Evolutionary conservation across 352 stramenopile genomes (phyloP).

Genomic region (Phytophthora tentaculata): DNA sequence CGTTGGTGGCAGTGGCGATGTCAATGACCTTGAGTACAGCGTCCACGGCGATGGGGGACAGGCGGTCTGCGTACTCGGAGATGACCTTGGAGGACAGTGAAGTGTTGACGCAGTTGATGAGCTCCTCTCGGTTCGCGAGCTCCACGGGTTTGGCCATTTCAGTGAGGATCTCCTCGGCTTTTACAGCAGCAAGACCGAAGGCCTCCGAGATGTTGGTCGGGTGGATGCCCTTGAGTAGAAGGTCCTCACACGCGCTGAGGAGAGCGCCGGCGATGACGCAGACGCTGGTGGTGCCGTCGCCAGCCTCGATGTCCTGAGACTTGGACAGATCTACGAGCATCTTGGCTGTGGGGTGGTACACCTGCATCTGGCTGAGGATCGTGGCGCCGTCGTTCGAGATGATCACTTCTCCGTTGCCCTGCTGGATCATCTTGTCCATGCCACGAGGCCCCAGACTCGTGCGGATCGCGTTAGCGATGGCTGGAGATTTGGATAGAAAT

Average conservation of each 20-base stretch:
- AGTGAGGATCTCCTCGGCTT: constrained; percentile 91
- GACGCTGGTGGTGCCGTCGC: constrained; percentile 97
- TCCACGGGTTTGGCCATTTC: constrained; percentile 93
- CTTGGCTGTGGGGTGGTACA: constrained; percentile 99
- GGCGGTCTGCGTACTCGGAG: constrained; percentile 96
- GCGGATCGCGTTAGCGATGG: constrained; percentile 97
- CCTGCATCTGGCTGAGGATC: constrained; percentile 98
- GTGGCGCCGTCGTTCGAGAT: constrained; percentile 99
- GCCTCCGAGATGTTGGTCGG: constrained; percentile 97
- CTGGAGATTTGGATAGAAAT: constrained; percentile 40
- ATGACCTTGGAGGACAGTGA: constrained; percentile 98
- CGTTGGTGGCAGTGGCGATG: constrained; percentile 92
- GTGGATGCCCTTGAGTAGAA: constrained; percentile 97
- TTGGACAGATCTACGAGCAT: constrained; percentile 99
- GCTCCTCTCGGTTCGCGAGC: constrained; percentile 93
- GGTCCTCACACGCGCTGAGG: constrained; percentile 93
- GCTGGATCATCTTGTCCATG: constrained; percentile 99
- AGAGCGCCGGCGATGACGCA: constrained; percentile 99
- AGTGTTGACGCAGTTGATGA: constrained; percentile 99
- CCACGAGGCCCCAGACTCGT: constrained; percentile 97
- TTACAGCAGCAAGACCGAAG: constrained; percentile 93
- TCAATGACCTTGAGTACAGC: constrained; percentile 98
- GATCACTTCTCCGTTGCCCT: constrained; percentile 97
- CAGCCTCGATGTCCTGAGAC: constrained; percentile 99
- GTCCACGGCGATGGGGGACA: constrained; percentile 99